Conservation (phyloP, 2,329 filamentous ascomycete species). For the Pseudocercospora fijiensis region DNA sequence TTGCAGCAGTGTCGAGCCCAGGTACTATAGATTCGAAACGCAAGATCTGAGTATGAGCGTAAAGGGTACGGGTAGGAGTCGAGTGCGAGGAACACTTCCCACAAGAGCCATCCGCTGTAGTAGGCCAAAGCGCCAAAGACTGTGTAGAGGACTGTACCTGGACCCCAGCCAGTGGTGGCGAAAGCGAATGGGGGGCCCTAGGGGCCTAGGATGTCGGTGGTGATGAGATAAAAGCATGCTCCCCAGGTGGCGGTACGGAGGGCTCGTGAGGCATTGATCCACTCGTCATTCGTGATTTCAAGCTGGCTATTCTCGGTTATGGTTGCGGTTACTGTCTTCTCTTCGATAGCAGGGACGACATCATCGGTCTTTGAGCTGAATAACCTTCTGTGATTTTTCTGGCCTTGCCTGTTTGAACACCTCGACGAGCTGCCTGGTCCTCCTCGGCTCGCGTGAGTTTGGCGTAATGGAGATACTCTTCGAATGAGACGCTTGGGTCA, state of each 20-base stretch:
- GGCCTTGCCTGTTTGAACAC: neutral
- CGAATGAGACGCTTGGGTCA: slow-evolving; percentile 3
- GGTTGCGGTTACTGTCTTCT: neutral
- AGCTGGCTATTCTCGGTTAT: neutral
- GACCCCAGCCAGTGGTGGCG: slow-evolving; percentile 36
- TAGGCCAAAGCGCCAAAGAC: slow-evolving; percentile 40
- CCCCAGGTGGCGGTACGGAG: slow-evolving; percentile 37
- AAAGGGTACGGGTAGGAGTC: slow-evolving; percentile 44
- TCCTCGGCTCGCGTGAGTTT: neutral
- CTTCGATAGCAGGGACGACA: neutral
- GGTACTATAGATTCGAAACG: slow-evolving; percentile 42
- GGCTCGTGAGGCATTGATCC: slow-evolving; percentile 34
- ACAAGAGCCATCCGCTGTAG: slow-evolving; percentile 29
- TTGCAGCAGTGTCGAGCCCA: slow-evolving; percentile 42
- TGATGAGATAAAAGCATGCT: slow-evolving; percentile 46
- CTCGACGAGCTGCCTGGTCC: neutral
- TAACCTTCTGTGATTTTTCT: neutral
- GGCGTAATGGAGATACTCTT: slow-evolving; percentile 11
- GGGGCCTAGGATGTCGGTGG: slow-evolving; percentile 45
- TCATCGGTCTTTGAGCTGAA: neutral
- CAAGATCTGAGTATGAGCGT: slow-evolving; percentile 45
- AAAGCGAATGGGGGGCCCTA: slow-evolving; percentile 36
- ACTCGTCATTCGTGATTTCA: slow-evolving; percentile 32
- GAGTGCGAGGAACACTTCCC: slow-evolving; percentile 42
- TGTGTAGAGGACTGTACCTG: slow-evolving; percentile 41